Percentiles rank a stretch among this genome's conserved stretches.
Conservation (phyloP, 495 filamentous ascomycete genomes). For the Letharia columbiana region DNA sequence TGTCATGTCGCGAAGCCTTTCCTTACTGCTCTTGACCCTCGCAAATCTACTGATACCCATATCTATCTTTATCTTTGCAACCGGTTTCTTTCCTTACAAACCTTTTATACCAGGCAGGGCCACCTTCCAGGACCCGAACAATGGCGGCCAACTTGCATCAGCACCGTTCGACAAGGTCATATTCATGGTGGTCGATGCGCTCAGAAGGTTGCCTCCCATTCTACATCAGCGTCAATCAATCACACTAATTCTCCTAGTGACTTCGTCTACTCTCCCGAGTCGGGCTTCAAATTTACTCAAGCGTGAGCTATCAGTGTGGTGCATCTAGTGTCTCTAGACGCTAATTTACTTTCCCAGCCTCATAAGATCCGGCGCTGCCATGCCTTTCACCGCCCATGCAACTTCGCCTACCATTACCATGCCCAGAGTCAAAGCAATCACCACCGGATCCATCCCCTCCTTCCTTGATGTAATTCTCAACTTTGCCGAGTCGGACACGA, state of each 20-base stretch:
- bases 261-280: constrained; percentile 77
- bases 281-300: constrained; percentile 85
- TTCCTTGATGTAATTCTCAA: constrained; percentile 97
- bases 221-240: constrained; percentile 16
- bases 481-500: constrained; percentile 87
- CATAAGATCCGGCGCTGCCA: constrained; percentile 69
- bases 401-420: constrained; percentile 95
- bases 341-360: constrained; percentile 45
- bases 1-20: constrained; percentile 9
- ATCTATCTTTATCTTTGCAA: constrained; percentile 73
- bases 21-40: constrained; percentile 35
- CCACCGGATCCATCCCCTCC: constrained; percentile 90
- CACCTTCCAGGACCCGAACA: constrained; percentile 44
- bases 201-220: constrained; percentile 59
- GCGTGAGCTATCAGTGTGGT: constrained; percentile 43
- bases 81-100: constrained; percentile 97
- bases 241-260: constrained; percentile 49
- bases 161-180: constrained; percentile 79
- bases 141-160: constrained; percentile 36
- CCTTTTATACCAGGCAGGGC: constrained; percentile 81
- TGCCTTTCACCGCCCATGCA: constrained; percentile 96
- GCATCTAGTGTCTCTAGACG: neutral
- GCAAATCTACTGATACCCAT: constrained; percentile 70
- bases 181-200: constrained; percentile 96
- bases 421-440: constrained; percentile 95